Percentiles rank a stretch among this genome's conserved stretches.
phyloP scores from a whole-genome alignment of 257 asterid species.

The Leonotis leonurus region DNA sequence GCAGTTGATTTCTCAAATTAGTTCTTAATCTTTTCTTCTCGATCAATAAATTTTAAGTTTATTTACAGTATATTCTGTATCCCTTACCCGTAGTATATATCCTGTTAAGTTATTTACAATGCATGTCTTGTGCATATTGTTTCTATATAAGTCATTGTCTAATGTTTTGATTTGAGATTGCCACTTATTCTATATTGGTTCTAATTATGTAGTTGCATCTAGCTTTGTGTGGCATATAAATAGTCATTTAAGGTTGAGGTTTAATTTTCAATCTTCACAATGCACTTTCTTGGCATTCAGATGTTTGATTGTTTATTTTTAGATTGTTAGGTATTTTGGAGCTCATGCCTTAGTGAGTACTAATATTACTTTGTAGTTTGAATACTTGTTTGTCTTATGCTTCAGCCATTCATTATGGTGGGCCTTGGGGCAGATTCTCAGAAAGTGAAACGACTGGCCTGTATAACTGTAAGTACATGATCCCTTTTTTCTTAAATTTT shows the following conservation, averaged over 20 bases:
- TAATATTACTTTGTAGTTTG: constrained; percentile 8
- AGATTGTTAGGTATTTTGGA: neutral
- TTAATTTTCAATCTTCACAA: neutral
- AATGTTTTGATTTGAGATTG: neutral
- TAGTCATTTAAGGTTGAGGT: constrained; percentile 4
- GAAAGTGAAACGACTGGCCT: constrained; percentile 67
- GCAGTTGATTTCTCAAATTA: neutral
- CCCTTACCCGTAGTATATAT: neutral
- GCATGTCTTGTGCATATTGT: neutral
- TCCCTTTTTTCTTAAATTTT: constrained; percentile 5
- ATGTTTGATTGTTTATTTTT: neutral
- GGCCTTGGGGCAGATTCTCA: constrained; percentile 86
- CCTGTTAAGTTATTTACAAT: neutral
- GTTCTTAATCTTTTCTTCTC: too few relatives aligned
- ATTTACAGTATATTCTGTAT: neutral
- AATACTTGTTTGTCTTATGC: constrained; percentile 16
- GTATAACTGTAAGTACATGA: constrained; percentile 54
- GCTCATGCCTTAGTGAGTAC: neutral
- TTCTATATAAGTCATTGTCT: neutral
- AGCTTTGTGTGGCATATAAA: neutral
- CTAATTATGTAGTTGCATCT: neutral
- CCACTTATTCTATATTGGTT: neutral
- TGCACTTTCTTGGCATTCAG: neutral
- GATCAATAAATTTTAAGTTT: neutral
- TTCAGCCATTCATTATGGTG: constrained; percentile 71